Base-by-base conservation (phyloP, 768 basidiomycete genomes). In the Grammothele lineata region DNA sequence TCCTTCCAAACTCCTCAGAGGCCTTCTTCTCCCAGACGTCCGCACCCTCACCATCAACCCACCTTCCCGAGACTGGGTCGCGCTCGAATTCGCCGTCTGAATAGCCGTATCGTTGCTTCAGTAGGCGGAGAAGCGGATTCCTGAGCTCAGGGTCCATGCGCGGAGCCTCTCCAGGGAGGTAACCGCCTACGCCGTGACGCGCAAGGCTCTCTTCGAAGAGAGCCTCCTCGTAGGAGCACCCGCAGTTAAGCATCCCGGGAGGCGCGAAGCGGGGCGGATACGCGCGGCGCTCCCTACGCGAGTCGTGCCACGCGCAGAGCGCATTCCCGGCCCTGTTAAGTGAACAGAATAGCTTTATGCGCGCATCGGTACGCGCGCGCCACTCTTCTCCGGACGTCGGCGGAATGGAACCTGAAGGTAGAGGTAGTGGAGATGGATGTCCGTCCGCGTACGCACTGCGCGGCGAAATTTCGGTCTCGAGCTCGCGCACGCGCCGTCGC, bases 281-380 rank as follows among this genome's bases (percentile, higher is more conserved):
- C 0, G 74, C 73, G 8, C 90, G 78, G 24, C 90, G 82, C 66
- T 92, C 89, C 21, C 89, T 80, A 38, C 89, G 75, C 2, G 89
- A 89, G 64, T 92, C 90, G 58, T 92, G 89, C 89, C 89, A 92
- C 4, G 90, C 83, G 62, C 89, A 92, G 27, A 92, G 76, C 1
- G 89, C 88, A 55, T 92, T 92, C 25, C 90, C 90, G 0, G 89
- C 89, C 40, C 90, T 80, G 65, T 92, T 92, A 23, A 87, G 71
- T 3, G 88, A 85, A 63, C 89, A 92, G 66, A 83, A 85, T 35
- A 79, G 71, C 45, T 78, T 78, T 53, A 72, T 69, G 32, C 90
- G 85, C 5, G 83, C 78, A 18, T 87, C 82, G 0, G 87, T 91
- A 48, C 89, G 84, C 8, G 73, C 70, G 39, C 75, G 76, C 89